Percentiles rank a stretch among this genome's conserved stretches.
Evolutionary conservation across 2,329 filamentous ascomycete species (phyloP).

Genomic region (Didymella segeticola): DNA sequence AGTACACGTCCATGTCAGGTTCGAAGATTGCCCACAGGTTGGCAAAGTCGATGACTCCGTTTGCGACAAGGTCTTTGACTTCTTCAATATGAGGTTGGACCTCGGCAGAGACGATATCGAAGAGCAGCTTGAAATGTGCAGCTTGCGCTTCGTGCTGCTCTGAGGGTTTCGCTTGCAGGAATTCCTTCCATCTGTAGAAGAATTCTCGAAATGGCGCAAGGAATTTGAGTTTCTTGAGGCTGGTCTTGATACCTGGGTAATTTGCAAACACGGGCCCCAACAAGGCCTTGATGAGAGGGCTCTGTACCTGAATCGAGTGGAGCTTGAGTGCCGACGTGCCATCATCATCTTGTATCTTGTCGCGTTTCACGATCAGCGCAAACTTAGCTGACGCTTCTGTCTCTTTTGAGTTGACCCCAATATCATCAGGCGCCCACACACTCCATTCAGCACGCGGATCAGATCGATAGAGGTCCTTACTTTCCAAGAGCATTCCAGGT

Average conservation of each 20-base stretch:
- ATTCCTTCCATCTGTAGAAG: slow-evolving; percentile 66
- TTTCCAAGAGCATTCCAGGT: background rate
- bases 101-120: slow-evolving; percentile 44
- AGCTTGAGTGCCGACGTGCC: slow-evolving; percentile 52
- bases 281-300: slow-evolving; percentile 63
- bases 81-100: slow-evolving; percentile 48
- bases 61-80: slow-evolving; percentile 42
- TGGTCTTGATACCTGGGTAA: slow-evolving; percentile 66
- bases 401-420: background rate
- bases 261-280: slow-evolving; percentile 62
- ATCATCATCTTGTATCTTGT: background rate
- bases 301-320: slow-evolving; percentile 69
- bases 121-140: slow-evolving; percentile 47
- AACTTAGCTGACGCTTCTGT: background rate
- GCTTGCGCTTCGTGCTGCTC: slow-evolving; percentile 27
- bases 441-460: background rate
- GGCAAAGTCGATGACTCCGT: slow-evolving; percentile 47
- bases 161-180: slow-evolving; percentile 26
- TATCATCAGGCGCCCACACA: background rate
- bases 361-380: background rate
- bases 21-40: slow-evolving; percentile 53
- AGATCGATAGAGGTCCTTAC: background rate
- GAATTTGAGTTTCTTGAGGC: slow-evolving; percentile 66
- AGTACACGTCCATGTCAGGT: slow-evolving; percentile 36
- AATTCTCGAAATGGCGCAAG: slow-evolving; percentile 66